phyloP scores from a whole-genome alignment of 1,284 basidiomycete species.

The Moesziomyces antarcticus region DNA sequence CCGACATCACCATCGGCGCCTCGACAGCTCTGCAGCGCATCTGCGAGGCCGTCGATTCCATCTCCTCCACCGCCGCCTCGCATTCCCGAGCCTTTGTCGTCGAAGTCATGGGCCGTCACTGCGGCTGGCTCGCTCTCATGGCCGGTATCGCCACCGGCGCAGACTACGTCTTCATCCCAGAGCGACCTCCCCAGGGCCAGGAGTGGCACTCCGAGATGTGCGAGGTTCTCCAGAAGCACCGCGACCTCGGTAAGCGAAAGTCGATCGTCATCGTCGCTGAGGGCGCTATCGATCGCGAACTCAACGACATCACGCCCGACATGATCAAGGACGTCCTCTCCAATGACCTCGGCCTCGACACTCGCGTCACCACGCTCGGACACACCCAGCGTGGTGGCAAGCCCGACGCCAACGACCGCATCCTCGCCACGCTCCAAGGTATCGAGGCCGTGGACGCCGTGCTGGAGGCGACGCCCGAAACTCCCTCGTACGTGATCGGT shows the following conservation, averaged over 20 bases:
- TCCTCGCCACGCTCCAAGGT: slow-evolving; percentile 93
- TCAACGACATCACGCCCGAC: slow-evolving; percentile 89
- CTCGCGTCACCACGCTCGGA: slow-evolving; percentile 95
- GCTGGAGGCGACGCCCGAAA: slow-evolving; percentile 86
- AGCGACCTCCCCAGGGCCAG: slow-evolving; percentile 81
- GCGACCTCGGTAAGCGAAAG: slow-evolving; percentile 91
- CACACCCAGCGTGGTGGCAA: slow-evolving; percentile 95
- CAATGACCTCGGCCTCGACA: slow-evolving; percentile 89
- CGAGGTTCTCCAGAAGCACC: slow-evolving; percentile 86
- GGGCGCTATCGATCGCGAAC: slow-evolving; percentile 86
- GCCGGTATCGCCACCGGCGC: slow-evolving; percentile 94
- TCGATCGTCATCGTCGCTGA: slow-evolving; percentile 98
- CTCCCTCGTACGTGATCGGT: slow-evolving; percentile 97
- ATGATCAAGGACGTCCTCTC: slow-evolving; percentile 89
- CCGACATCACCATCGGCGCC: slow-evolving; percentile 95
- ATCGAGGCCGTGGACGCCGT: slow-evolving; percentile 91
- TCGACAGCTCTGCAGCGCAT: slow-evolving; percentile 94
- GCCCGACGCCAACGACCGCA: slow-evolving; percentile 91
- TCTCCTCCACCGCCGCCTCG: slow-evolving; percentile 93
- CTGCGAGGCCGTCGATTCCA: slow-evolving; percentile 96
- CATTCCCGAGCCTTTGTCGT: slow-evolving; percentile 98
- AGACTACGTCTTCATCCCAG: slow-evolving; percentile 97
- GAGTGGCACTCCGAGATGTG: slow-evolving; percentile 95
- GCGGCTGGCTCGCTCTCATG: slow-evolving; percentile 94
- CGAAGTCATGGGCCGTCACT: slow-evolving; percentile 98